A percentile compares a stretch with the other conserved stretches of the same genome.
Evolutionary conservation across 2,329 filamentous ascomycete genomes (phyloP).

Genomic region (Aureobasidium leucospermi): DNA sequence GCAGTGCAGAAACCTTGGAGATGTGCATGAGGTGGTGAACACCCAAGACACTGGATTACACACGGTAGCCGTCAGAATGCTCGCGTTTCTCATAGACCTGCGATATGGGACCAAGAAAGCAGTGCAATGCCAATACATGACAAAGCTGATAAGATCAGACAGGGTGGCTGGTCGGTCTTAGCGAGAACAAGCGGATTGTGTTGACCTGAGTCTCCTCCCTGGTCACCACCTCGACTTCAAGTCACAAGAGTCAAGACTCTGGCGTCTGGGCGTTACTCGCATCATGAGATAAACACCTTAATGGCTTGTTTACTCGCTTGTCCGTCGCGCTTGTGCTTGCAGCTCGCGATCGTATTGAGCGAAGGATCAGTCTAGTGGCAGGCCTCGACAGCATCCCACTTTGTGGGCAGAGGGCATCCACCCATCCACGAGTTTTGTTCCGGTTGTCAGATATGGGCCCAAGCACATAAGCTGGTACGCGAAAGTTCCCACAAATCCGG

Average conservation of each 20-base stretch:
- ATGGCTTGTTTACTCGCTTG: background rate
- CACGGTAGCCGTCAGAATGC: background rate
- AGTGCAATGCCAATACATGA: background rate
- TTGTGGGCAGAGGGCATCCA: background rate
- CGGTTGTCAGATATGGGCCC: background rate
- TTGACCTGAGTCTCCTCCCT: background rate
- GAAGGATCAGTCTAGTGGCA: constrained; percentile 8
- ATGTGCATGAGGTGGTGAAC: background rate
- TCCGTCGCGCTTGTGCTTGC: background rate
- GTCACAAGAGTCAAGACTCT: background rate
- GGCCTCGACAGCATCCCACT: background rate
- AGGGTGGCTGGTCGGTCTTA: background rate
- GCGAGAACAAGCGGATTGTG: background rate
- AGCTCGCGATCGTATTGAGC: background rate
- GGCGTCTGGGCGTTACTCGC: background rate
- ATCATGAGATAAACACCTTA: background rate
- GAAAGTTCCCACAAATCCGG: background rate
- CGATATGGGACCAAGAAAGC: background rate
- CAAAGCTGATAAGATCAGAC: background rate
- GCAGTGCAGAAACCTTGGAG: constrained; percentile 7
- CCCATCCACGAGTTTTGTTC: background rate
- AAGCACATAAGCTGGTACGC: background rate
- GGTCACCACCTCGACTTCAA: background rate
- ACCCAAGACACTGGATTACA: background rate
- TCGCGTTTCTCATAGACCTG: background rate